Base-by-base conservation (phyloP, 306 rosid species). In the Casuarina equisetifolia region DNA sequence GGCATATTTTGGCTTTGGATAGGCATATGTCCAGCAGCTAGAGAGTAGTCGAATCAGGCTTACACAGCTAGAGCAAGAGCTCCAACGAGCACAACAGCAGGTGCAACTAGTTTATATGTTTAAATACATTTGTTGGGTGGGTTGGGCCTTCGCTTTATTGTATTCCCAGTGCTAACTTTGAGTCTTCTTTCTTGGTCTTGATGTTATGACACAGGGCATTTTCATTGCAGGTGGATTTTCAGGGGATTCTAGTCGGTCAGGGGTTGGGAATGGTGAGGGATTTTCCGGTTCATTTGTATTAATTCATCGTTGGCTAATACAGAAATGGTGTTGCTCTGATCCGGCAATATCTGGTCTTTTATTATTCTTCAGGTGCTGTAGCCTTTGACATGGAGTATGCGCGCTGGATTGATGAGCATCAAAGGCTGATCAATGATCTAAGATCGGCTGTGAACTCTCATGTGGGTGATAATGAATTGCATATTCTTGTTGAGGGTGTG, bases 1-100 rank as follows among this genome's bases (percentile, higher is more conserved):
- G 69, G 76, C 80, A 74, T 83, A 84, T 79, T 84, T 86, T 86
- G 86, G 83, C 84, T 88, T 89, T 86, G 58, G 85, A 79, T 85
- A 91, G 97, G 98, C 97, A 54, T 91, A 93, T 81, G 96, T 93
- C 81, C 96, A 91, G 79, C 96, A 91, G 80, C 79, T 90, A 86
- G 96, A 91, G 81, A 91, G 54, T 32, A 88, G 93, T 88, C 77
- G 90, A 49, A 74, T 83, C 19, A 89, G 85, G 86, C 94, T 94
- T 61, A 63, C 89, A 1, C 94, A 90, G 68, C 71, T 94, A 16
- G 97, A 91, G 79, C 94, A 91, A 85, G 96, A 91, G 78, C 91
- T 94, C 68, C 94, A 89, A 53, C 84, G 82, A 43, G 85, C 86
- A 5, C 91, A 90, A 3, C 97, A 93, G 63, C 96, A 93, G 96